Base-by-base conservation (phyloP, 148 eudicot genomes). In the Fallopia convolvulus region DNA sequence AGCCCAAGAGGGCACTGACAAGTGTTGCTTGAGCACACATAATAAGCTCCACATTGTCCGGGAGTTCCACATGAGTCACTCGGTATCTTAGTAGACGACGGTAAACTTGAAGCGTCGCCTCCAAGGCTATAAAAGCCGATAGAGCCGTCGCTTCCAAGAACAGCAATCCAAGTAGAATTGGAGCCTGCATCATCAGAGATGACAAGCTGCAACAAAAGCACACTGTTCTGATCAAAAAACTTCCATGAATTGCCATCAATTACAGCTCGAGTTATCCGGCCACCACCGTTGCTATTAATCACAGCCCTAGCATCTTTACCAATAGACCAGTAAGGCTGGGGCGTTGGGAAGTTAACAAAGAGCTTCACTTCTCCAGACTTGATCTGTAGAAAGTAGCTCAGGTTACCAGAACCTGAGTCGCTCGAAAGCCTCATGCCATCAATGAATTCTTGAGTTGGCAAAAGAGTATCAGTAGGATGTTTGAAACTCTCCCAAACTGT, bases 401-500 rank as follows among this genome's bases (percentile, higher is more conserved):
- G 81, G 76, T 88, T 91, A 61, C 78, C 78, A 73, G 74, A 4
- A 32, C 77, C 76, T 0, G 80, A 84, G 77, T 83, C 63, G 74
- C 97, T 95, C 23, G 83, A 83, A 23, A 95, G 92, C 70, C 79
- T 85, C 92, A 90, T 90, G 72, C 97, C 97, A 77, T 85, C 56
- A 0, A 56, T 73, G 50, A 95, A 95, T 6, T 82, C 85, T 61
- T 92, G 97, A 74, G 84, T 83, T 2, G 97, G 82, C 60, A 95
- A 66, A 78, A 95, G 90, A n/a, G 97, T 90, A 79, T 92, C 84
- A 1, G 91, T 84, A 30, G 99, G 99, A 82, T 92, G 84, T 74
- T 78, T 77, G 83, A 95, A 95, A 80, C 97, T 95, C 63, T 92
- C 87, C 99, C 99, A 95, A 79, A 92, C 33, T 0, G 82, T n/a